Evolutionary conservation across 228 moss, liverwort and hornwort species (phyloP).

Genomic region (Sphagnum fallax): DNA sequence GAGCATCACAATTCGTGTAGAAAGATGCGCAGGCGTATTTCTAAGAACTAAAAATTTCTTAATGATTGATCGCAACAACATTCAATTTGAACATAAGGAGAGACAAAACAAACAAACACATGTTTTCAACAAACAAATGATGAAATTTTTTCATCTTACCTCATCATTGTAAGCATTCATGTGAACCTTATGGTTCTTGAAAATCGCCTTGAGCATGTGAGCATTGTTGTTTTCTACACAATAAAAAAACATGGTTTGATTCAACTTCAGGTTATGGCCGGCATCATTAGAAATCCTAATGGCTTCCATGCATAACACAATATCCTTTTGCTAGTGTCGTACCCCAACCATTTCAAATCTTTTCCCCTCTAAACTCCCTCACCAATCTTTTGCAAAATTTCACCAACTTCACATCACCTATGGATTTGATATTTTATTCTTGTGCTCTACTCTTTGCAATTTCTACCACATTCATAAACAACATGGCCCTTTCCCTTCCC

Average conservation of each 20-base stretch:
- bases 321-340: slow-evolving; percentile 13
- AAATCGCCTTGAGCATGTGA: slow-evolving; percentile 28
- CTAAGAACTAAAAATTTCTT: background rate
- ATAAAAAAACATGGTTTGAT: slow-evolving; percentile 80
- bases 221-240: slow-evolving; percentile 72
- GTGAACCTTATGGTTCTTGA: slow-evolving; percentile 54
- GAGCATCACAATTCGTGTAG: too few relatives aligned
- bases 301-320: slow-evolving; percentile 37
- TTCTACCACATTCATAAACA: too few relatives aligned
- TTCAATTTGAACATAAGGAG: background rate
- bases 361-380: too few relatives aligned
- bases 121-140: background rate
- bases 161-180: slow-evolving; percentile 91
- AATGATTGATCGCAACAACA: background rate
- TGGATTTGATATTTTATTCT: too few relatives aligned
- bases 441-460: too few relatives aligned
- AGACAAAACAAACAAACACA: background rate
- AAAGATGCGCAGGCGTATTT: too few relatives aligned
- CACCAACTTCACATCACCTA: too few relatives aligned
- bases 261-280: slow-evolving; percentile 53
- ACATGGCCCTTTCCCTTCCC: too few relatives aligned
- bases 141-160: slow-evolving; percentile 21
- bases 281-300: slow-evolving; percentile 62
- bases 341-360: slow-evolving; percentile 4
- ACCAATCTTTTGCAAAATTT: too few relatives aligned